phyloP scores from a whole-genome alignment of 176 grass and related monocot genomes.

The Cenchrus purpureus region DNA sequence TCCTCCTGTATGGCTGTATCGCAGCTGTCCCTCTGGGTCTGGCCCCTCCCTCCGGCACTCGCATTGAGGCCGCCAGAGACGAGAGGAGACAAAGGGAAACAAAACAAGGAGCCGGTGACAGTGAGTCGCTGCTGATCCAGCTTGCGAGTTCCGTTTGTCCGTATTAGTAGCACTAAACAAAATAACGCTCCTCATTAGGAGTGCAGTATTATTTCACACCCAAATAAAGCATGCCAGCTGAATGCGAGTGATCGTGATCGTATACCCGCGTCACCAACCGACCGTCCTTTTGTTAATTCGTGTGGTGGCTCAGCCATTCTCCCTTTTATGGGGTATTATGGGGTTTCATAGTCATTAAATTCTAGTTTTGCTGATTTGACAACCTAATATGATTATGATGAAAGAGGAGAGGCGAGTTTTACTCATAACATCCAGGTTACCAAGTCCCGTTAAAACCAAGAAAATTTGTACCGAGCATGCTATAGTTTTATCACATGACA shows the following conservation, averaged over 20 bases:
- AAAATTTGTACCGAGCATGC: too few species aligned
- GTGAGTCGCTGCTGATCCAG: neutral
- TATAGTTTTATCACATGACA: too few species aligned
- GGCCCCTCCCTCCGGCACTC: neutral
- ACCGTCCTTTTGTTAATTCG: neutral
- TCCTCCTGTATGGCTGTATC: neutral
- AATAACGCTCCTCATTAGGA: neutral
- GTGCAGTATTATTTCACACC: neutral
- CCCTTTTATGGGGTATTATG: too few species aligned
- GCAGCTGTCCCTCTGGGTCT: neutral
- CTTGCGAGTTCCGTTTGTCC: neutral
- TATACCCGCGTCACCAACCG: neutral
- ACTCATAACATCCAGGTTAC: too few species aligned
- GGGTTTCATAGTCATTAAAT: too few species aligned
- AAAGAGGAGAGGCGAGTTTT: too few species aligned
- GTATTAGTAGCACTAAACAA: neutral
- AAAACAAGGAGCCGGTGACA: neutral
- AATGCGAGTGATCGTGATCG: neutral
- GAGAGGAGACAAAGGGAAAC: neutral
- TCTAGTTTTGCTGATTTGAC: too few species aligned
- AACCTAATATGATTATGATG: too few species aligned
- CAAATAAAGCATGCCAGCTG: neutral
- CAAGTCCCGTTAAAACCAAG: too few species aligned
- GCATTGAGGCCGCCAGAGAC: neutral
- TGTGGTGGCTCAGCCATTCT: neutral